A percentile compares a stretch with the other conserved stretches of the same genome.
These are phyloP conservation scores for Penicillium angulare DNA, from an alignment of 495 filamentous ascomycete species.

Conservation along the genomic window DNA sequence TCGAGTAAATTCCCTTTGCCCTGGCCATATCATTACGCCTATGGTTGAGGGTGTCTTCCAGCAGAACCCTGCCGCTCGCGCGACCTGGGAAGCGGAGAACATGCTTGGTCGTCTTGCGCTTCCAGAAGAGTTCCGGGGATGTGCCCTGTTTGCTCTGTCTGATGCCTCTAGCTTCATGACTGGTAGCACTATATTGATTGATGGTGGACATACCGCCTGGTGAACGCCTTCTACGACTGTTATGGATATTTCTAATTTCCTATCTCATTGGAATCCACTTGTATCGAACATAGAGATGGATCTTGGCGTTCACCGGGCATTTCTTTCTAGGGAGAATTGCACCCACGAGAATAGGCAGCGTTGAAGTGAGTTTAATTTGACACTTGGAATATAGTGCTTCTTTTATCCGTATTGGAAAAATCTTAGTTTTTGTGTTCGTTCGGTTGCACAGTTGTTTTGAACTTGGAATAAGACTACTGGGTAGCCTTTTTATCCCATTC, in stretches of 20 bases:
- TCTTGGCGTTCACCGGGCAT: neutral
- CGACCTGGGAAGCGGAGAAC: slow-evolving; percentile 65
- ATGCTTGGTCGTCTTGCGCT: slow-evolving; percentile 64
- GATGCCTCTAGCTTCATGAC: slow-evolving; percentile 73
- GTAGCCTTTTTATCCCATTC: neutral
- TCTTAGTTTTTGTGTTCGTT: neutral
- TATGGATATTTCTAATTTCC: neutral
- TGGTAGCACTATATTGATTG: slow-evolving; percentile 58
- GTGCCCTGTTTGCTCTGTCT: slow-evolving; percentile 59
- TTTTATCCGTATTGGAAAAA: neutral
- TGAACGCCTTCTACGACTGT: slow-evolving; percentile 14
- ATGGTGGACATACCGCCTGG: slow-evolving; percentile 64
- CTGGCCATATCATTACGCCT: slow-evolving; percentile 70
- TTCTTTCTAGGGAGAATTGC: neutral
- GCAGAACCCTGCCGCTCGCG: slow-evolving; percentile 56
- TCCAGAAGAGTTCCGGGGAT: slow-evolving; percentile 66
- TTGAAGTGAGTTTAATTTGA: neutral
- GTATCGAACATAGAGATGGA: neutral
- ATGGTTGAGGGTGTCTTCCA: slow-evolving; percentile 70
- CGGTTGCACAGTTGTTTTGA: neutral
- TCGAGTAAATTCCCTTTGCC: slow-evolving; percentile 65
- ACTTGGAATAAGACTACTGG: neutral
- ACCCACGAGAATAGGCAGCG: neutral
- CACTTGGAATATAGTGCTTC: neutral
- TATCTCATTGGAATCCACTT: neutral